Evolutionary conservation across 345 rosid genomes (phyloP).

Genomic region (Ceriops zippeliana): DNA sequence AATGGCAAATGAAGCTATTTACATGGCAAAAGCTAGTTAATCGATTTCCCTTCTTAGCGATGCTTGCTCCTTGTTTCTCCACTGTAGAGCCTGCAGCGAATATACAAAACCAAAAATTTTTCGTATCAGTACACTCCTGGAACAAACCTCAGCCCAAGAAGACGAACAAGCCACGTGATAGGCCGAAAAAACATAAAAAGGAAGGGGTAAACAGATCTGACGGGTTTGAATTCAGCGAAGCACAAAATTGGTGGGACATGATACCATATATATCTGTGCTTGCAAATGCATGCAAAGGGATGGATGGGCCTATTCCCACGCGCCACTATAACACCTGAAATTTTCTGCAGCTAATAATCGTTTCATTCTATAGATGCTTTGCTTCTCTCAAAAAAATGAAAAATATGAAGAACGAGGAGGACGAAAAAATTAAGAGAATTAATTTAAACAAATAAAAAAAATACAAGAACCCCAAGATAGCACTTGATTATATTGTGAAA

Average conservation of each 20-base stretch:
- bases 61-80: constrained; percentile 83
- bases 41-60: constrained; percentile 22
- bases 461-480: too few species aligned
- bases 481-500: too few species aligned
- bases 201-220: neutral
- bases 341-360: neutral
- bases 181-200: neutral
- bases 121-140: too few species aligned
- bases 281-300: constrained; percentile 14
- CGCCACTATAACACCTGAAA: constrained; percentile 29
- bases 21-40: neutral
- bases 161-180: constrained; percentile 16
- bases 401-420: too few species aligned
- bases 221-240: neutral
- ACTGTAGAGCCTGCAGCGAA: constrained; percentile 74
- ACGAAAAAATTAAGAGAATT: too few species aligned
- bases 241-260: neutral
- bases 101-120: neutral
- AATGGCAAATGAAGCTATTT: constrained; percentile 8
- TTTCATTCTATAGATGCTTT: too few species aligned
- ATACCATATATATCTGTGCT: constrained; percentile 7
- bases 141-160: neutral
- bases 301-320: constrained; percentile 41
- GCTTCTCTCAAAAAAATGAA: too few species aligned
- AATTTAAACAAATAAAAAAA: too few species aligned